Conservation (phyloP, 2,329 filamentous ascomycete genomes). For the Alternaria brassicicola region DNA sequence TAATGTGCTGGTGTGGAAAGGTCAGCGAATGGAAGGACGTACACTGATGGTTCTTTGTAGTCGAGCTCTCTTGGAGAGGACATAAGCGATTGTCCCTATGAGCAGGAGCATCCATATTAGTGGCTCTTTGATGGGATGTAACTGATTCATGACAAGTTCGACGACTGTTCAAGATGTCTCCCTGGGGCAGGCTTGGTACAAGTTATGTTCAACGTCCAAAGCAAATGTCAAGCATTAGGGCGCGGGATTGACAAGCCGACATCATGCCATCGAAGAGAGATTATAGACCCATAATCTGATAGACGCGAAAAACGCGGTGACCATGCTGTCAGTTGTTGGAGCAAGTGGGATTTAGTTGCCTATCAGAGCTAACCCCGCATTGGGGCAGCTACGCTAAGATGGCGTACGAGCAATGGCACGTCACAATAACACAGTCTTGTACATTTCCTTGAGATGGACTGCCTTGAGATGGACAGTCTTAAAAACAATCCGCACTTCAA, state of each 20-base stretch:
- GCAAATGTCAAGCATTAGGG: not conserved
- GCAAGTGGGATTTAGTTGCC: conserved; percentile 8
- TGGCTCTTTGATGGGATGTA: no score
- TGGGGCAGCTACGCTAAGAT: conserved; percentile 6
- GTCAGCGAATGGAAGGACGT: not conserved
- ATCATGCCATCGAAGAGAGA: not conserved
- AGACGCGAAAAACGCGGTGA: conserved; percentile 3
- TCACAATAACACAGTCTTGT: not conserved
- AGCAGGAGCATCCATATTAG: not conserved
- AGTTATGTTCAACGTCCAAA: not conserved
- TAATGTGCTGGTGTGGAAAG: not conserved
- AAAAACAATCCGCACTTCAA: not conserved
- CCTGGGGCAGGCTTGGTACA: not conserved
- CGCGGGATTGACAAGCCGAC: not conserved
- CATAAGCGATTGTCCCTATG: not conserved
- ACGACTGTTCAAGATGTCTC: not conserved
- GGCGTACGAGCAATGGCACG: not conserved
- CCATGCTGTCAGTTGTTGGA: not conserved
- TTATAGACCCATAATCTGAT: not conserved
- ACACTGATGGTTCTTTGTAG: not conserved
- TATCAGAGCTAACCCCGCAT: conserved; percentile 13
- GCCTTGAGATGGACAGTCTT: not conserved
- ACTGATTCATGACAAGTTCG: not conserved
- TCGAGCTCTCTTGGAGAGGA: not conserved
- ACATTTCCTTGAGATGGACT: not conserved